Base-by-base conservation (phyloP, 164 flowering plant genomes). In the Dillenia turbinata region DNA sequence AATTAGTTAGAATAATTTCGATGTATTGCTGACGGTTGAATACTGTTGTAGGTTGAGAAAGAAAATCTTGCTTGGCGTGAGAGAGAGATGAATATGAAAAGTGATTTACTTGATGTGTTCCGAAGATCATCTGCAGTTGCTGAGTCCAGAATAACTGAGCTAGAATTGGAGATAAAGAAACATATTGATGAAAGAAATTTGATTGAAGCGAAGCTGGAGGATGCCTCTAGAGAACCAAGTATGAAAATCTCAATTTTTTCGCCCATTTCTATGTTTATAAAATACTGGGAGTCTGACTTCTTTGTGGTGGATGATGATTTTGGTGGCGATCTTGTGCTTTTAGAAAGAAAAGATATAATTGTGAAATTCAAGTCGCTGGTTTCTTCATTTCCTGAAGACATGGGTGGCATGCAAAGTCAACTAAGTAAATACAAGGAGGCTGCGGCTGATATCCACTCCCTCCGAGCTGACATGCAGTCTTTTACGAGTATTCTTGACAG, bases 321-420 rank as follows among this genome's bases (percentile, higher is more conserved):
- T 75, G 65, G 52, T 60, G 33, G 49, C 62, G 26, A 17, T 67
- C 60, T 16, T 60, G 5, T 65, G 63, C 10, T 72, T 70, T 71
- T 78, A 95, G 99, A 97, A 68, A 87, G 97, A 69, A 85, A 90
- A 79, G 89, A 90, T 63, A 81, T 95, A 46, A 81, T 90, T 65
- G 70, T 83, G 47, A 88, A 95, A 63, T 90, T 95, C 52, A 92
- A 82, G 70, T 82, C 79, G 12, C 69, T 92, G 73, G 83, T 87
- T 73, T 87, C 96, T 44, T 88, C 96, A 52, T 85, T 95, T 61
- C 97, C 94, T 52, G 81, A 85, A 59, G 78, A 82, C 51, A 88
- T 92, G 97, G 74, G 78, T 22, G 10, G 71, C 12, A 88, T 95
- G 92, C 97, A 92, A 71, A 70, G 69, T 66, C 88, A 92, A 64